Evolutionary conservation across 1,139 yeast species (phyloP).

Genomic region (Sugiyamaella grinbergsii): DNA sequence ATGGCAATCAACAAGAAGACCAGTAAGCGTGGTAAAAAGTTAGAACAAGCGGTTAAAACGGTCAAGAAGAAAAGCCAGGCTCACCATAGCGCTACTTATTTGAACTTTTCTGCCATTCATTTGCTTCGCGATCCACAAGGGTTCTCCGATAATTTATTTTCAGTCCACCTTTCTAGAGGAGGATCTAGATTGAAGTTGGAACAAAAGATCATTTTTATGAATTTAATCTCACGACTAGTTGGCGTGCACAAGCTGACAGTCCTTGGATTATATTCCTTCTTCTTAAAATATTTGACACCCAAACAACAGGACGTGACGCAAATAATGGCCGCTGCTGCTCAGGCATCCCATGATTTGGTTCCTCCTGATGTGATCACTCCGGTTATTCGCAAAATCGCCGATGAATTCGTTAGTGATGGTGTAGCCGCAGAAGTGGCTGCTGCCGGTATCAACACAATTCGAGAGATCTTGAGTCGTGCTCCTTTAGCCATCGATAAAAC

Average conservation of each 20-base stretch:
- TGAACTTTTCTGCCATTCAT: conserved; percentile 94
- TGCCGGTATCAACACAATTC: conserved; percentile 92
- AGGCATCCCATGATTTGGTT: conserved; percentile 92
- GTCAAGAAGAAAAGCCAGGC: conserved; percentile 62
- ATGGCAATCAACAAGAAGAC: conserved; percentile 82
- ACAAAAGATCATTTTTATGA: conserved; percentile 85
- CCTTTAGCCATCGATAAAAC: conserved; percentile 91
- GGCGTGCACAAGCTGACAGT: conserved; percentile 94
- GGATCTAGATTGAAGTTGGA: conserved; percentile 71
- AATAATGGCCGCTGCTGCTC: conserved; percentile 95
- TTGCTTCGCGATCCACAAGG: conserved; percentile 96
- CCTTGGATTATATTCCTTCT: conserved; percentile 83
- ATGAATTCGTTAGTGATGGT: conserved; percentile 97
- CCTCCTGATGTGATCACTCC: conserved; percentile 88
- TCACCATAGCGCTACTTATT: conserved; percentile 57
- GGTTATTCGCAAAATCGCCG: conserved; percentile 87
- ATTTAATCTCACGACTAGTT: conserved; percentile 78
- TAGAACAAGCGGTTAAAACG: conserved; percentile 69
- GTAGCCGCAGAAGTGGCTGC: conserved; percentile 98
- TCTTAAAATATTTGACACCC: conserved; percentile 87
- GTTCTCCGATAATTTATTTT: conserved; percentile 82
- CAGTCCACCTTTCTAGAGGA: conserved; percentile 68
- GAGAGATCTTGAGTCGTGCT: conserved; percentile 90
- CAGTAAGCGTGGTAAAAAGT: conserved; percentile 73
- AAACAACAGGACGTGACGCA: conserved; percentile 93